phyloP scores from a whole-genome alignment of 371 early-diverging fungal genomes.

The Smittium culicis region DNA sequence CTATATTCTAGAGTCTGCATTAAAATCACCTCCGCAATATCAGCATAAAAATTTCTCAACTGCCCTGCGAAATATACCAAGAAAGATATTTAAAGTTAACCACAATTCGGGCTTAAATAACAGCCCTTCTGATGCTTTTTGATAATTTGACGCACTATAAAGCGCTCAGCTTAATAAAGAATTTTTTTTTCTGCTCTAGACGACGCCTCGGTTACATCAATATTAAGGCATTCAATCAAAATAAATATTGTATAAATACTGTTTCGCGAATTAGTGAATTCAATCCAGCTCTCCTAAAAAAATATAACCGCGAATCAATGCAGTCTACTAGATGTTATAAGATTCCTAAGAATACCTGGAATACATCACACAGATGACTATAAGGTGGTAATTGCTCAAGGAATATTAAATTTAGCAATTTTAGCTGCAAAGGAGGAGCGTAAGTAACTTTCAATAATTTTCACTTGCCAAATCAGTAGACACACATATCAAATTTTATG shows the following conservation, averaged over 20 bases:
- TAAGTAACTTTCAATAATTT: neutral
- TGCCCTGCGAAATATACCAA: neutral
- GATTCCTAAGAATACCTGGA: neutral
- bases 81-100: neutral
- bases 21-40: neutral
- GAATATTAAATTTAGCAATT: neutral
- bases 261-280: too few species aligned
- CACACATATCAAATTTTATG: neutral
- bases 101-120: neutral
- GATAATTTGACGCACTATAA: neutral
- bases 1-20: neutral
- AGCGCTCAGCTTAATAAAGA: neutral
- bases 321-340: neutral
- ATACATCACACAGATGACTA: neutral
- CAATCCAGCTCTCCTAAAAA: neutral
- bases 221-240: neutral
- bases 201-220: neutral
- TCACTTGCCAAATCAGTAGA: neutral
- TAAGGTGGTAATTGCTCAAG: neutral
- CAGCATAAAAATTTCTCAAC: neutral
- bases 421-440: neutral
- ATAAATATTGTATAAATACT: neutral
- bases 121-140: neutral
- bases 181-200: neutral
- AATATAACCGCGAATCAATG: neutral